These are phyloP conservation scores for Podospora conica DNA, from an alignment of 495 filamentous ascomycete species.

Conservation along the genomic window DNA sequence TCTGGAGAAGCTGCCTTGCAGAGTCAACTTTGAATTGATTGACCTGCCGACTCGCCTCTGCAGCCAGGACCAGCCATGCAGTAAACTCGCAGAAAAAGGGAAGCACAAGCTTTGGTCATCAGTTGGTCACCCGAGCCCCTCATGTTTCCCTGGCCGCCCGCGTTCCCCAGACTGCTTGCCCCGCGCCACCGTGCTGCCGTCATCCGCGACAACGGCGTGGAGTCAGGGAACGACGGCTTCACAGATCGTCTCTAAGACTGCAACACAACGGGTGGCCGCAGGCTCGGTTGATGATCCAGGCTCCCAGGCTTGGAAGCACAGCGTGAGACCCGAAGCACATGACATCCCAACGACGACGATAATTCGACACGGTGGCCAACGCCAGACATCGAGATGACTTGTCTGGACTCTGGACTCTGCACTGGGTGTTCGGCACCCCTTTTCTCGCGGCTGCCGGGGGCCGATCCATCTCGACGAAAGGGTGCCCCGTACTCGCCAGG, in stretches of 20 bases:
- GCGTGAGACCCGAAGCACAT: background rate
- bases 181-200: background rate
- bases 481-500: background rate
- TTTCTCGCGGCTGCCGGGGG: background rate
- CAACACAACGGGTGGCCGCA: background rate
- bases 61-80: background rate
- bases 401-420: background rate
- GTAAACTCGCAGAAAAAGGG: background rate
- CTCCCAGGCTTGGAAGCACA: background rate
- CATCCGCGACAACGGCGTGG: background rate
- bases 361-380: background rate
- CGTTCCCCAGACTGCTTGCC: background rate
- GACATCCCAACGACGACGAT: background rate
- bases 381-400: background rate
- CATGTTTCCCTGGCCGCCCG: too few relatives aligned
- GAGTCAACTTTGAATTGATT: background rate
- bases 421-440: background rate
- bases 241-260: background rate
- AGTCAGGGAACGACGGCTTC: background rate
- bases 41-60: background rate
- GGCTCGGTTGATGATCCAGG: background rate
- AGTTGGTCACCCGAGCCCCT: background rate
- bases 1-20: background rate
- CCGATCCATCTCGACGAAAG: background rate
- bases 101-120: background rate